Evolutionary conservation across 441 rosid species (phyloP).

Genomic region (Pelargonium fulgidum): DNA sequence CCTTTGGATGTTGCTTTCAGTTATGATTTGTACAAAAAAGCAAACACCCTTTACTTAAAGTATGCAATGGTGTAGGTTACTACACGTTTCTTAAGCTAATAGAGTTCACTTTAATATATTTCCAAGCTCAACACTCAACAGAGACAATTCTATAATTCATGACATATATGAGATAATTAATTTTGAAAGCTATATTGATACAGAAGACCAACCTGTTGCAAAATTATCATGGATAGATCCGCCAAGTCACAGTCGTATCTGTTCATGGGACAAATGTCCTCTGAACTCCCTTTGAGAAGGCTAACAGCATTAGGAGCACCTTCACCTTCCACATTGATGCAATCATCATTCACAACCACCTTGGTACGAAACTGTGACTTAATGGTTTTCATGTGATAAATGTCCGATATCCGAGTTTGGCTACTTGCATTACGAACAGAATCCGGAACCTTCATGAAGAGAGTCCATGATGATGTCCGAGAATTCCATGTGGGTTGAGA

Average conservation of each 20-base stretch:
- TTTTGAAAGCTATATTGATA: conserved; percentile 10
- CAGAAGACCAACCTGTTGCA: conserved; percentile 64
- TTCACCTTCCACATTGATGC: conserved; percentile 74
- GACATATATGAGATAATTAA: neutral
- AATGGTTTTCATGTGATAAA: conserved; percentile 33
- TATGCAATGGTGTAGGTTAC: neutral
- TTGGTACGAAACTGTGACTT: conserved; percentile 77
- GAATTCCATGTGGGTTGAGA: conserved; percentile 96
- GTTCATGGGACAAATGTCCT: conserved; percentile 55
- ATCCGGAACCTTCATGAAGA: conserved; percentile 67
- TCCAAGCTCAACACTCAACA: neutral
- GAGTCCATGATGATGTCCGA: conserved; percentile 83
- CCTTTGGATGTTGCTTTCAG: neutral
- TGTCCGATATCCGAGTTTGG: conserved; percentile 34
- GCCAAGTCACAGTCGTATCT: conserved; percentile 74
- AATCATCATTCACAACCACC: conserved; percentile 66
- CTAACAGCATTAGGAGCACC: conserved; percentile 82
- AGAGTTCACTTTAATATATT: neutral
- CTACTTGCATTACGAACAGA: conserved; percentile 56
- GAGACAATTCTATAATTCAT: neutral
- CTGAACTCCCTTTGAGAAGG: conserved; percentile 60
- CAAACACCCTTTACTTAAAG: too few species aligned
- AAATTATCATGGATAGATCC: conserved; percentile 65
- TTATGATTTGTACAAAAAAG: too few species aligned
- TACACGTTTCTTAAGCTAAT: neutral